Evolutionary conservation across 208 protist species (phyloP), one percentile per base, ranked within the genome.

Genomic region (Trypanosoma rangeli): DNA sequence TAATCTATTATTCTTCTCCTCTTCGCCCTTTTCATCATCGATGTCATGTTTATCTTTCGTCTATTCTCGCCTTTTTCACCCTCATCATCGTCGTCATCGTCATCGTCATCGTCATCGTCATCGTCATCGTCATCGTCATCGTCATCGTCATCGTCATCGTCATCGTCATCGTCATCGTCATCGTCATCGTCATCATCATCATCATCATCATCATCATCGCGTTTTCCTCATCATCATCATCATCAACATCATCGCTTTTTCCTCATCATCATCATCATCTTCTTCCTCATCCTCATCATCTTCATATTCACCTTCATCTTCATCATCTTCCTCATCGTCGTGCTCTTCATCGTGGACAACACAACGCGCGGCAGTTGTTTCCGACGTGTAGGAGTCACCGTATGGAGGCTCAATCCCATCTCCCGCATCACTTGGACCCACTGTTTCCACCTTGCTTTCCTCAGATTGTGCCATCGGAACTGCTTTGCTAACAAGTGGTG

Each of bases 281-380:
- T 73, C 22, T 29, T 74, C 56, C 29, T 52, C 64, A 15, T 65
- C 44, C 22, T 60, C 24, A 10, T 58, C 16, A 1, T 62, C 31
- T 13, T 60, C 49, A 2, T 68, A 16, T 48, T 79, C 58, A 20
- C 29, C 49, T 49, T 46, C 48, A 49, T 24, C 49, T 18, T 18
- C 49, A 26, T 53, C 18, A n/a, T 53, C 49, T 53, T 53, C 57
- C 2, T 80, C 65, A 62, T 73, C 70, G 52, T 56, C 65, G 16
- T 64, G 29, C 16, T 48, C 29, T 35, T 63, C 56, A 24, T 55
- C 31, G 44, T 61, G 31, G 24, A 1, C 48, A 18, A 28, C 62
- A 46, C 5, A 53, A 26, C 9, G 49, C n/a, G 49, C 49, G 22
- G 49, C 49, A 28, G 8, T 8, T 1, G 49, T 53, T 24, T 1